Base-by-base conservation (phyloP, 805 yeast genomes). In the Lipomyces sp. region DNA sequence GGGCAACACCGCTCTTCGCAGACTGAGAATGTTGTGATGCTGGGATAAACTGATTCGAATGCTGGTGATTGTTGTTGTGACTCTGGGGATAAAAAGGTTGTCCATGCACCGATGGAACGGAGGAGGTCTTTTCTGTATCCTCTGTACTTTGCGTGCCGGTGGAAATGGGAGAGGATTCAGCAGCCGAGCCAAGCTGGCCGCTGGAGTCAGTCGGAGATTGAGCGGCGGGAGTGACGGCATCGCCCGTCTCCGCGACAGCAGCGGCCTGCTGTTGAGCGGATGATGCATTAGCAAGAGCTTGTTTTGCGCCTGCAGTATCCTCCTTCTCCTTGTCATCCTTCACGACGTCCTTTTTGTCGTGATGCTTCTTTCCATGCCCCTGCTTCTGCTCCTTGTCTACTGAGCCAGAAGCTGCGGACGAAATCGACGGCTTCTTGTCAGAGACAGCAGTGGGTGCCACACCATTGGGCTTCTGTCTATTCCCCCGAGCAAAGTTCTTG, bases 391-490 rank as follows among this genome's bases (percentile, higher is more conserved):
- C 44, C 39, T 49, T 41, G 33, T 44, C 45, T n/a, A 34, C 33
- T 6, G 51, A 24, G 11, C 41, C 45, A 14, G 49, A 5, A 2
- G 40, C 47, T 13, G 54, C n/a, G 4, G 53, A 14, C 10, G 39
- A 14, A 18, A 45, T 18, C 13, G 43, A 5, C 6, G 56, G n/a
- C 18, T 48, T 44, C 46, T 47, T 48, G 13, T 57, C 56, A 3
- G 49, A 28, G 22, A 7, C 22, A n/a, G 49, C 7, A 16, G 51
- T 54, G 39, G 50, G 49, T 21, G 33, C 43, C 13, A 46, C 19
- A 11, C 59, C 41, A 39, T 42, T 34, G 58, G 43, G 53, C 53
- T 52, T 59, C 50, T 50, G 59, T 45, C 48, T 55, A 43, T 44
- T 44, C 41, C 51, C 53, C 18, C 51, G 41, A 4, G 39, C 24